Evolutionary conservation across 805 yeast genomes (phyloP), one percentile per base, ranked within the genome.

Genomic region (Hanseniaspora singularis): DNA sequence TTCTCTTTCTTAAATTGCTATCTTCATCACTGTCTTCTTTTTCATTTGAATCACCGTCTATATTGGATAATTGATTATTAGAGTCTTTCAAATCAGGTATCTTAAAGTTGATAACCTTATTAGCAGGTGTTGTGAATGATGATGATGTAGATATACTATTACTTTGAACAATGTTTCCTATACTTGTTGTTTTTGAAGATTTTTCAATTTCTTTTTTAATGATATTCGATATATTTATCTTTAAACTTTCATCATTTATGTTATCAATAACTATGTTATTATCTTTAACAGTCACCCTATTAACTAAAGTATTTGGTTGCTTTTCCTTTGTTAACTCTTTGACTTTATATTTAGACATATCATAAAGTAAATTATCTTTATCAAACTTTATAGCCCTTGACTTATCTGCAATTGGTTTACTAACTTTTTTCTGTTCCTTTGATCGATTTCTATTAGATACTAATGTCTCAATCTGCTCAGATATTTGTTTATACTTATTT

Each of bases 121-220:
- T 26, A 26, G 28, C 28, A 26, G 28, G 28, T 8, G 28, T 26
- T 8, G 11, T 26, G 11, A 26, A 26, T 8, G 28, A 11, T 11
- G n/a, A n/a, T n/a, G n/a, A n/a, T n/a, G n/a, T n/a, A n/a, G n/a
- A n/a, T n/a, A n/a, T n/a, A n/a, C 28, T 8, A 26, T 26, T 26
- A 8, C 28, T 26, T 26, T 26, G 28, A 26, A n/a, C n/a, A n/a
- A n/a, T n/a, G n/a, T n/a, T n/a, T n/a, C n/a, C n/a, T n/a, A n/a
- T n/a, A n/a, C n/a, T n/a, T 15, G 15, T 1, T 20, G 1, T 28
- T 14, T 36, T 36, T 11, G 47, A 16, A 14, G 27, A 33, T 18
- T 43, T 44, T 37, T 44, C 48, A 14, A 44, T 44, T 15, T 44
- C 48, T 16, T 24, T 36, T 20, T 44, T 44, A 14, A 44, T 44